These are phyloP conservation scores for Serendipita sp. DNA, from an alignment of 768 basidiomycete genomes.

Conservation along the genomic window DNA sequence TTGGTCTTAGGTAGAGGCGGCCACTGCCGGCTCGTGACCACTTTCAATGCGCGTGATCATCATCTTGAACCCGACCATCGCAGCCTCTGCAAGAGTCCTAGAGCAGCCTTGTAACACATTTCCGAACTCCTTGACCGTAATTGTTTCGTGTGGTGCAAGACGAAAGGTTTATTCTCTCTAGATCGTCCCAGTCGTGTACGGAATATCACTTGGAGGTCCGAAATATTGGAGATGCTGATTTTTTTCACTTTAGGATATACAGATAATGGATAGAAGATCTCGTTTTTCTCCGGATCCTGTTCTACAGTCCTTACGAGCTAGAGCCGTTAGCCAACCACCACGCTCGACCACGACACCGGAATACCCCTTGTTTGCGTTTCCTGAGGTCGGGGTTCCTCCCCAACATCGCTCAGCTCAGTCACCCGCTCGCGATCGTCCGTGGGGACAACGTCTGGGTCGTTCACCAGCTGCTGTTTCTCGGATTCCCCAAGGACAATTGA, in stretches of 20 bases:
- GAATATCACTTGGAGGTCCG: no score
- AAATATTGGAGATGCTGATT: no score
- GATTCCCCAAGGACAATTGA: slow-evolving; percentile 1
- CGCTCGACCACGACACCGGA: neutral
- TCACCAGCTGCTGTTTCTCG: slow-evolving; percentile 4
- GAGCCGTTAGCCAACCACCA: slow-evolving; percentile 2
- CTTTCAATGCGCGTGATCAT: neutral
- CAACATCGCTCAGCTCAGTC: neutral
- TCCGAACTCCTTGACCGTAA: no score
- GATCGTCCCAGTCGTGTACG: no score
- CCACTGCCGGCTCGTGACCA: neutral
- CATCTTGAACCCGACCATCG: neutral
- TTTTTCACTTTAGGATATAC: neutral
- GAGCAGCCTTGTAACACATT: no score
- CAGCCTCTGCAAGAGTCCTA: no score
- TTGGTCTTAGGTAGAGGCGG: neutral
- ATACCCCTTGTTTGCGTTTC: slow-evolving; percentile 2
- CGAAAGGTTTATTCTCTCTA: no score
- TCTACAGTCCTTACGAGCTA: neutral
- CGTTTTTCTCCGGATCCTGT: slow-evolving; percentile 1
- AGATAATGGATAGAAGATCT: slow-evolving; percentile 1
- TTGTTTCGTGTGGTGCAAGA: no score
- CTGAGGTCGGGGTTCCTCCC: neutral
- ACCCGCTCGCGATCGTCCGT: slow-evolving; percentile 3
- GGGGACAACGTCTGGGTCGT: slow-evolving; percentile 1